These are phyloP conservation scores for Clathrus columnatus DNA, from an alignment of 768 basidiomycete genomes.

Conservation along the genomic window DNA sequence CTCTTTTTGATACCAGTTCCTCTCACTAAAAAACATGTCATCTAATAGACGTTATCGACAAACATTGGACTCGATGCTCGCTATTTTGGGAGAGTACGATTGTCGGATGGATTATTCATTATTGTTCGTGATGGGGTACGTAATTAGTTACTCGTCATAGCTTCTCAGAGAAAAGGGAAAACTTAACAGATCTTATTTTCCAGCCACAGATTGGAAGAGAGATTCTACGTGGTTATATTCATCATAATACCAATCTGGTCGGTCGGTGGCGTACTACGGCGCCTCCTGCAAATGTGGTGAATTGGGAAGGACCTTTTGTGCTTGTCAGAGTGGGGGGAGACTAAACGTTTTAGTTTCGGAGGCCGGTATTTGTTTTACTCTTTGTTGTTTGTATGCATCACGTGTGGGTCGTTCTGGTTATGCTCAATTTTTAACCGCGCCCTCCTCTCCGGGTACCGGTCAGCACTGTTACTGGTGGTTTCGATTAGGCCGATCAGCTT, in stretches of 20 bases:
- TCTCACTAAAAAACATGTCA: not conserved
- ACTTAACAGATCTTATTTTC: not conserved
- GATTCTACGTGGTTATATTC: not conserved
- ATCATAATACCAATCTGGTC: not conserved
- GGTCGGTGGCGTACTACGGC: conserved; percentile 3
- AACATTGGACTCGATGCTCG: not conserved
- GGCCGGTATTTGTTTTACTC: no score
- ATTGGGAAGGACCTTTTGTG: conserved; percentile 2
- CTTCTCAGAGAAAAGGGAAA: not conserved
- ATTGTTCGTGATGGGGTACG: not conserved
- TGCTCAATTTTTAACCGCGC: no score
- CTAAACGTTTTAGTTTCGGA: no score
- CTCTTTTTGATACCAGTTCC: not conserved
- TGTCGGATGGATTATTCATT: not conserved
- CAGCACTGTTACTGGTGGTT: no score
- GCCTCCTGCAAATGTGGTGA: not conserved
- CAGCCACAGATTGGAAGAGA: not conserved
- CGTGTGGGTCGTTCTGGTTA: no score
- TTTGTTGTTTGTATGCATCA: no score
- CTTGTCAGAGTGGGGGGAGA: no score
- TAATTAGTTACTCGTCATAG: not conserved
- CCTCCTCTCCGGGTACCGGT: no score
- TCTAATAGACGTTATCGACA: not conserved
- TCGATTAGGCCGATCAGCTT: no score
- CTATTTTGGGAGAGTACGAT: not conserved